Evolutionary conservation across 805 yeast genomes (phyloP).

Genomic region (Yarrowia sp.): DNA sequence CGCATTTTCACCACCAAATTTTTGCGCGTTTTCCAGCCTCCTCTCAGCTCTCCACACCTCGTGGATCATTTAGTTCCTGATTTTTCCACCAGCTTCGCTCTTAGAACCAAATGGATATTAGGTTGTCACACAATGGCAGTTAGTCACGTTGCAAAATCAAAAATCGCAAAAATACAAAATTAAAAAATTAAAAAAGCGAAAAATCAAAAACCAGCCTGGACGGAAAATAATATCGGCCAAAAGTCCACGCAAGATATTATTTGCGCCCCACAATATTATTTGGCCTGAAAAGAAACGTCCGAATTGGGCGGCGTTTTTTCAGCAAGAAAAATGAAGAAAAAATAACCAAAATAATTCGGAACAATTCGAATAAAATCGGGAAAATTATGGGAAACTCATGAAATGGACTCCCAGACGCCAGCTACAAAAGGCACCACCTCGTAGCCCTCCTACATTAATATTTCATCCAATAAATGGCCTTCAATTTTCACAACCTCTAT

Average conservation of each 20-base stretch:
- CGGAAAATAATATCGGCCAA: neutral
- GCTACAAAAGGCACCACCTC: too few relatives aligned
- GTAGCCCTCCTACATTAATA: too few relatives aligned
- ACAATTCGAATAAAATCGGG: neutral
- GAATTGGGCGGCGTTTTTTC: neutral
- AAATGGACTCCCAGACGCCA: too few relatives aligned
- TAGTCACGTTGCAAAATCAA: neutral
- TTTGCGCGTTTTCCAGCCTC: too few relatives aligned
- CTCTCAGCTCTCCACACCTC: too few relatives aligned
- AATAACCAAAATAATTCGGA: neutral
- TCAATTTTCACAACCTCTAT: too few relatives aligned
- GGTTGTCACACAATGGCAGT: neutral
- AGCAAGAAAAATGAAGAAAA: neutral
- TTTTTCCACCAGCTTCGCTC: neutral
- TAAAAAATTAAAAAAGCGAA: neutral
- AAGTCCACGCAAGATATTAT: neutral
- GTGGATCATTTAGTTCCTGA: too few relatives aligned
- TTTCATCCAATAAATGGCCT: too few relatives aligned
- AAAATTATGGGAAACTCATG: neutral
- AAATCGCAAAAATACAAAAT: neutral
- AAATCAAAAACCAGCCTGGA: neutral
- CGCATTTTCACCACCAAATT: too few relatives aligned
- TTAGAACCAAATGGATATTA: neutral
- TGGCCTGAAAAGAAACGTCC: neutral
- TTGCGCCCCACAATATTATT: constrained; percentile 8